Evolutionary conservation across 306 rosid genomes (phyloP).

Genomic region (Fragaria nilgerrensis): DNA sequence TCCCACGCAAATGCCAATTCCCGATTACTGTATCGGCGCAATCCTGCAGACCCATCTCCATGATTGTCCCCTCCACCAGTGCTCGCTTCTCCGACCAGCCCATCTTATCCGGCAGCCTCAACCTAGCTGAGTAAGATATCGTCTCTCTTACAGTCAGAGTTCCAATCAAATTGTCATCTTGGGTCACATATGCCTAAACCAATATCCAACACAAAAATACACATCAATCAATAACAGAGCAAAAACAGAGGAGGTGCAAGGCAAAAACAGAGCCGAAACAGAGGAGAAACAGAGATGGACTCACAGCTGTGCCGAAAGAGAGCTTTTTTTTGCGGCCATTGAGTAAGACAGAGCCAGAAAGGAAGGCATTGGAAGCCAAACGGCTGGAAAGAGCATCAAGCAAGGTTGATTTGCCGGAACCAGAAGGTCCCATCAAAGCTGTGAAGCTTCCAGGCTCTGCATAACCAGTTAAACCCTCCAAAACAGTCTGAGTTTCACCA

Average conservation of each 20-base stretch:
- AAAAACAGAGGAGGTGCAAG: neutral
- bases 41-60: conserved; percentile 94
- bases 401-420: conserved; percentile 90
- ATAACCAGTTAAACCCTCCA: conserved; percentile 79
- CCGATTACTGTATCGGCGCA: conserved; percentile 95
- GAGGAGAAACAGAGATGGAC: conserved; percentile 21
- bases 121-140: conserved; percentile 73
- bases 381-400: conserved; percentile 97
- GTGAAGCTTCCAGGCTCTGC: conserved; percentile 96
- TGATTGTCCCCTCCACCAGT: conserved; percentile 76
- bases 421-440: conserved; percentile 97
- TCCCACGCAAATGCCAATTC: conserved; percentile 95
- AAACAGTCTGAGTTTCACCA: conserved; percentile 84
- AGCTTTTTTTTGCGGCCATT: conserved; percentile 93
- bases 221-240: neutral
- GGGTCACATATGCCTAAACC: conserved; percentile 92
- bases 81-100: conserved; percentile 66
- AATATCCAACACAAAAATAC: neutral
- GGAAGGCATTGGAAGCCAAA: conserved; percentile 84
- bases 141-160: conserved; percentile 88
- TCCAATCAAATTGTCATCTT: conserved; percentile 95
- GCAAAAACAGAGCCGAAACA: neutral
- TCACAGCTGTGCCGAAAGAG: conserved; percentile 90
- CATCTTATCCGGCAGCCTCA: conserved; percentile 82
- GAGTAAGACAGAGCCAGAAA: conserved; percentile 78